Evolutionary conservation across 768 basidiomycete genomes (phyloP).

Genomic region (Sarcodon aspratus): DNA sequence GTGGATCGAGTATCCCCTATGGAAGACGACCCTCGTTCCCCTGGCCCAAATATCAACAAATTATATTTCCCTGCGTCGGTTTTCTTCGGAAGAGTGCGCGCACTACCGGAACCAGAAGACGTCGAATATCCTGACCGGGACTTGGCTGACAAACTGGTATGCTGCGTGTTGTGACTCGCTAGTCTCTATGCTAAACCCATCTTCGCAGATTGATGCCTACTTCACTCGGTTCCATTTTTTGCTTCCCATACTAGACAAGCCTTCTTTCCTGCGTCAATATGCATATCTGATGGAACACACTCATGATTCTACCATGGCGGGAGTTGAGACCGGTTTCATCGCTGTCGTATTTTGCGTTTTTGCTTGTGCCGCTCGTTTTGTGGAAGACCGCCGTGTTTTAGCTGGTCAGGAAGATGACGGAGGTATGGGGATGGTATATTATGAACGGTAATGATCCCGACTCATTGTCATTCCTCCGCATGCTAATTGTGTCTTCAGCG

Average conservation of each 20-base stretch:
- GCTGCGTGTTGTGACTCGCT: slow-evolving; percentile 16
- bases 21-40: slow-evolving; percentile 73
- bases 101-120: slow-evolving; percentile 74
- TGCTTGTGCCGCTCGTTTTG: slow-evolving; percentile 74
- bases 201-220: slow-evolving; percentile 68
- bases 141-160: slow-evolving; percentile 76
- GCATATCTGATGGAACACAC: slow-evolving; percentile 62
- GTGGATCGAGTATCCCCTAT: slow-evolving; percentile 71
- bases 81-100: slow-evolving; percentile 78
- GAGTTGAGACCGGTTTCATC: slow-evolving; percentile 63
- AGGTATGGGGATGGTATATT: slow-evolving; percentile 84
- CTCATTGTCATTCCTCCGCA: background rate
- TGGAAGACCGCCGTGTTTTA: slow-evolving; percentile 59
- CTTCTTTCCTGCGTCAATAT: slow-evolving; percentile 68
- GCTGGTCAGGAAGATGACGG: slow-evolving; percentile 48
- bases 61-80: slow-evolving; percentile 82
- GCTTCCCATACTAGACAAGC: slow-evolving; percentile 82
- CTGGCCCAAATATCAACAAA: slow-evolving; percentile 73
- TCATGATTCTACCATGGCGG: slow-evolving; percentile 37
- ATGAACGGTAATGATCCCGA: slow-evolving; percentile 57
- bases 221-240: slow-evolving; percentile 82
- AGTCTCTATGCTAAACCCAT: slow-evolving; percentile 13
- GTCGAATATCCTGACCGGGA: slow-evolving; percentile 82
- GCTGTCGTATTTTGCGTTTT: slow-evolving; percentile 83
- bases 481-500: slow-evolving; percentile 30